Percentiles rank a stretch among this genome's conserved stretches.
Evolutionary conservation across 2,329 filamentous ascomycete species (phyloP).

Genomic region (Leptosphaerulina australis): DNA sequence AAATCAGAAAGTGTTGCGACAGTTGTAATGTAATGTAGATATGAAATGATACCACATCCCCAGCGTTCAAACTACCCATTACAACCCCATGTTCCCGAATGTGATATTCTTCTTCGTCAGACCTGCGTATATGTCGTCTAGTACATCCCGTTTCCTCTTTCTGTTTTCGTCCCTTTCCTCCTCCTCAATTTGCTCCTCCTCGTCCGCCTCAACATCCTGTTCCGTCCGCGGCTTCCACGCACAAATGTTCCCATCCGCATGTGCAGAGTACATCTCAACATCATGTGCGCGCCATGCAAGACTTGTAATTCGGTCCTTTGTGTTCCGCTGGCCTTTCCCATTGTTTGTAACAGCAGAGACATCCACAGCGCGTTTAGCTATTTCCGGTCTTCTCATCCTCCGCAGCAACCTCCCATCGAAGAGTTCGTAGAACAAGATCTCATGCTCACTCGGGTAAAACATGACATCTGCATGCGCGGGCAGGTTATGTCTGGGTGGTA

Average conservation of each 20-base stretch:
- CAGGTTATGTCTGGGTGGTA: constrained; percentile 66
- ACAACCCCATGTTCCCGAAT: constrained; percentile 49
- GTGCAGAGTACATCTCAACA: constrained; percentile 79
- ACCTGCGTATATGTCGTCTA: constrained; percentile 80
- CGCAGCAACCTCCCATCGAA: constrained; percentile 76
- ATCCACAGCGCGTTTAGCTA: constrained; percentile 21
- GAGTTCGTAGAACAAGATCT: constrained; percentile 80
- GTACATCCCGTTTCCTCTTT: constrained; percentile 74
- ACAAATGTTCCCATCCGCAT: constrained; percentile 82
- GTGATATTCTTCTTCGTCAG: constrained; percentile 75
- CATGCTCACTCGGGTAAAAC: constrained; percentile 75
- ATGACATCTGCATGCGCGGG: constrained; percentile 67
- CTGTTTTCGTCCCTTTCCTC: constrained; percentile 42
- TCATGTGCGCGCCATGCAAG: constrained; percentile 76
- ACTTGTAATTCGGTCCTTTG: constrained; percentile 65
- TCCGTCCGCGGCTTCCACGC: constrained; percentile 72
- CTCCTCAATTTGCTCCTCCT: constrained; percentile 49
- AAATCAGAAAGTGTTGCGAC: too few relatives aligned
- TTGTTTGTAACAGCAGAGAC: not conserved
- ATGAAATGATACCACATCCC: too few relatives aligned
- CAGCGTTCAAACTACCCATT: too few relatives aligned
- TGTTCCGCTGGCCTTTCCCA: constrained; percentile 49
- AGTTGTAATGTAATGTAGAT: too few relatives aligned
- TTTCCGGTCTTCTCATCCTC: constrained; percentile 68
- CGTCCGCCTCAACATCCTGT: constrained; percentile 53